Percentiles rank a stretch among this genome's conserved stretches.
These are phyloP conservation scores for Paramecium caudatum DNA, from an alignment of 73 alveolate species.

Conservation along the genomic window DNA sequence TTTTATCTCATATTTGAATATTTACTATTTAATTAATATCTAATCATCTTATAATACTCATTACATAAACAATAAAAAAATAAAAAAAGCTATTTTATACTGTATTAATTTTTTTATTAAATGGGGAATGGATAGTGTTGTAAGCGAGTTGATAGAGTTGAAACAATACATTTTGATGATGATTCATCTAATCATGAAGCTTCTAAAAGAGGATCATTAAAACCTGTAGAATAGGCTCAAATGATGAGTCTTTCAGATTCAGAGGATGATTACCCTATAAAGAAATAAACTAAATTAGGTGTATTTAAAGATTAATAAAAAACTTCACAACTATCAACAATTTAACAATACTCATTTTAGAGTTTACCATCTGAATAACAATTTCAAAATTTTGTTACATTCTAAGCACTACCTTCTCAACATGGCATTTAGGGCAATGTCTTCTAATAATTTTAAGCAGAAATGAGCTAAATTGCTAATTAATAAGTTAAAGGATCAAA, in stretches of 20 bases:
- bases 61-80: too few species aligned
- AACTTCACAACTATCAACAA: constrained; percentile 34
- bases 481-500: neutral
- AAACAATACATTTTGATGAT: neutral
- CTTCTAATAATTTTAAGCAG: constrained; percentile 16
- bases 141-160: constrained; percentile 1
- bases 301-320: constrained; percentile 1
- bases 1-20: constrained; percentile 41
- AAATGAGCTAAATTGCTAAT: neutral
- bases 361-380: constrained; percentile 34
- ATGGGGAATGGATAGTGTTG: constrained; percentile 62
- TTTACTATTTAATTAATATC: too few species aligned
- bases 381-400: constrained; percentile 56
- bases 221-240: neutral
- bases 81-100: neutral
- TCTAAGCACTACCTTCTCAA: constrained; percentile 38
- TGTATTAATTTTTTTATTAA: neutral
- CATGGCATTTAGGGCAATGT: constrained; percentile 9
- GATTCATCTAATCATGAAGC: constrained; percentile 25
- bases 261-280: constrained; percentile 18
- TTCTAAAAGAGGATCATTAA: constrained; percentile 4
- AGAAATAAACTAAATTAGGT: neutral
- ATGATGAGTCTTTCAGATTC: constrained; percentile 43
- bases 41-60: too few species aligned
- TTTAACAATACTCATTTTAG: constrained; percentile 33